Conservation (phyloP, 768 basidiomycete genomes). For the Boletellus emodensis region DNA sequence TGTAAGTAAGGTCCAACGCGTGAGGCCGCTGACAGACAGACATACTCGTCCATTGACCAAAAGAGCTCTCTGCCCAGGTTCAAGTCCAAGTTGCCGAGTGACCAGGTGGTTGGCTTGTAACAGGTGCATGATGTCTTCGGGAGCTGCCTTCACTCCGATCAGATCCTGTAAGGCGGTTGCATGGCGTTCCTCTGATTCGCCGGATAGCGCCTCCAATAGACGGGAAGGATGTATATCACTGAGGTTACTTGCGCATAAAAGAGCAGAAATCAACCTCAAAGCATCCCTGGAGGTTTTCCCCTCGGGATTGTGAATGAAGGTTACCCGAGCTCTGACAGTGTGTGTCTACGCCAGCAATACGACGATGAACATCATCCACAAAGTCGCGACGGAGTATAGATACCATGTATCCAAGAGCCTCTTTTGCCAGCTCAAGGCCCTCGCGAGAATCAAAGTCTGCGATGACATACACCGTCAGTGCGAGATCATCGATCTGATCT, state of each 20-base stretch:
- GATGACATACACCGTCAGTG: constrained; percentile 59
- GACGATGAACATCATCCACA: neutral
- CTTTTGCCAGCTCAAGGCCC: constrained; percentile 57
- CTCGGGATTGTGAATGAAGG: constrained; percentile 73
- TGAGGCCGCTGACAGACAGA: constrained; percentile 1
- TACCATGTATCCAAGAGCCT: constrained; percentile 66
- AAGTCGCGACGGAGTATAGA: constrained; percentile 13
- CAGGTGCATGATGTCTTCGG: constrained; percentile 31
- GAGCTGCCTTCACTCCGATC: constrained; percentile 28
- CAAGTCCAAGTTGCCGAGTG: constrained; percentile 52
- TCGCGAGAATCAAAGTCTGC: constrained; percentile 70
- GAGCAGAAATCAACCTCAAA: constrained; percentile 49
- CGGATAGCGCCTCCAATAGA: constrained; percentile 13
- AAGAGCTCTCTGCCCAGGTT: constrained; percentile 58
- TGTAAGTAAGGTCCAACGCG: constrained; percentile 1
- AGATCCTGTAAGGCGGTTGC: constrained; percentile 33
- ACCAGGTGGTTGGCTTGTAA: constrained; percentile 45
- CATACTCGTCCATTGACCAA: constrained; percentile 83
- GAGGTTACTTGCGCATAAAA: constrained; percentile 42
- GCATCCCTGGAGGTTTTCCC: constrained; percentile 11
- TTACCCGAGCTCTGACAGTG: constrained; percentile 52
- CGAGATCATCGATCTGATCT: constrained; percentile 21
- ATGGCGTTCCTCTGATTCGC: constrained; percentile 6
- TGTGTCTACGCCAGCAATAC: constrained; percentile 33
- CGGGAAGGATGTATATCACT: constrained; percentile 20